A percentile compares a stretch with the other conserved stretches of the same genome.
phyloP scores from a whole-genome alignment of 1,284 basidiomycete species.

The Austropuccinia psidii region DNA sequence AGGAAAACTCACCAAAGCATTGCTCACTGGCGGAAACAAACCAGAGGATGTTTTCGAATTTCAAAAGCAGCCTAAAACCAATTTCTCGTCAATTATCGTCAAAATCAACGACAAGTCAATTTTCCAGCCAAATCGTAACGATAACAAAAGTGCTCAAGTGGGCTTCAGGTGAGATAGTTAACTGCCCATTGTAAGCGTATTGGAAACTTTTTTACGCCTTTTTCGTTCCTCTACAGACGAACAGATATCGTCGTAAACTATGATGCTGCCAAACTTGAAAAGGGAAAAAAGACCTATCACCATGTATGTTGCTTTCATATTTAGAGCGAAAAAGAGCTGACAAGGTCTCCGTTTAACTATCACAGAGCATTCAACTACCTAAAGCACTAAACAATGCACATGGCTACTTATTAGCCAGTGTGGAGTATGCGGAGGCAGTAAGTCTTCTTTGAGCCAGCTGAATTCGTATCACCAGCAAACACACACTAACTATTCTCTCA shows the following conservation, averaged over 20 bases:
- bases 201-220: not conserved
- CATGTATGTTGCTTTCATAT: not conserved
- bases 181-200: not conserved
- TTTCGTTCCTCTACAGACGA: not conserved
- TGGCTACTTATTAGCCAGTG: conserved; percentile 11
- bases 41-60: not conserved
- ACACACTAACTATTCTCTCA: not conserved
- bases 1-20: not conserved
- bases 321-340: not conserved
- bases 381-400: not conserved
- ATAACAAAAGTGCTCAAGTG: not conserved
- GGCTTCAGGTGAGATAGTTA: conserved; percentile 1
- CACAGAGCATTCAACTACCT: not conserved
- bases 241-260: conserved; percentile 3
- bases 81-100: not conserved
- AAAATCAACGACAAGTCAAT: conserved; percentile 28
- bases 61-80: not conserved
- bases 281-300: conserved; percentile 7
- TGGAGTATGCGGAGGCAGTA: conserved; percentile 3
- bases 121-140: not conserved
- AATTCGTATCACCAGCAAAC: not conserved
- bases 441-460: not conserved
- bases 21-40: not conserved
- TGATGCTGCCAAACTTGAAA: not conserved
- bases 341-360: not conserved